Conservation (phyloP, 306 rosid genomes). For the Rosa rugosa region DNA sequence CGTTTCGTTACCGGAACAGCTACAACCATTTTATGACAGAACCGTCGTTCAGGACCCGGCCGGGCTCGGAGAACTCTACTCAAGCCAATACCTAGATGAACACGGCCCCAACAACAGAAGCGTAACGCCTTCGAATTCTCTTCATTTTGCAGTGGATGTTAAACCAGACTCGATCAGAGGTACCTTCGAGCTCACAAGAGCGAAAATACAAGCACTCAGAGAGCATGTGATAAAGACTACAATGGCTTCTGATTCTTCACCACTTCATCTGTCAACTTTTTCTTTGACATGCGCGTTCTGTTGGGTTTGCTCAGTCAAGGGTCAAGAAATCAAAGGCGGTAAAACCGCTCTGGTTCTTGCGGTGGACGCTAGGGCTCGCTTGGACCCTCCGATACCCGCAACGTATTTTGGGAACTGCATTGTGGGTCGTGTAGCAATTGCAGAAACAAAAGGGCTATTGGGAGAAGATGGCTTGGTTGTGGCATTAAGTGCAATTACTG, state of each 20-base stretch:
- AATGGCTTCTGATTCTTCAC: neutral
- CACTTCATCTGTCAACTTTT: slow-evolving; percentile 9
- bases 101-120: slow-evolving; percentile 4
- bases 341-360: neutral
- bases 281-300: slow-evolving; percentile 5
- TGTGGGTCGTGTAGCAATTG: neutral
- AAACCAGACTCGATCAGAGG: neutral
- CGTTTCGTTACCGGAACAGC: neutral
- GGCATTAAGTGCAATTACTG: slow-evolving; percentile 13
- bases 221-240: neutral
- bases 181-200: neutral
- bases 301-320: slow-evolving; percentile 21
- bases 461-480: neutral
- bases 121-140: neutral
- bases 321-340: neutral
- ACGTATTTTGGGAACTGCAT: slow-evolving; percentile 30
- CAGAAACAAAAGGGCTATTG: slow-evolving; percentile 11
- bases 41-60: neutral
- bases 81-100: neutral
- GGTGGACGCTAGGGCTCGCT: slow-evolving; percentile 15
- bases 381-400: slow-evolving; percentile 13
- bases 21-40: slow-evolving; percentile 10
- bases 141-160: neutral
- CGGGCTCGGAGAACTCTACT: neutral
- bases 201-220: neutral